phyloP scores from a whole-genome alignment of 1,284 basidiomycete genomes.

The Tilletia caries region DNA sequence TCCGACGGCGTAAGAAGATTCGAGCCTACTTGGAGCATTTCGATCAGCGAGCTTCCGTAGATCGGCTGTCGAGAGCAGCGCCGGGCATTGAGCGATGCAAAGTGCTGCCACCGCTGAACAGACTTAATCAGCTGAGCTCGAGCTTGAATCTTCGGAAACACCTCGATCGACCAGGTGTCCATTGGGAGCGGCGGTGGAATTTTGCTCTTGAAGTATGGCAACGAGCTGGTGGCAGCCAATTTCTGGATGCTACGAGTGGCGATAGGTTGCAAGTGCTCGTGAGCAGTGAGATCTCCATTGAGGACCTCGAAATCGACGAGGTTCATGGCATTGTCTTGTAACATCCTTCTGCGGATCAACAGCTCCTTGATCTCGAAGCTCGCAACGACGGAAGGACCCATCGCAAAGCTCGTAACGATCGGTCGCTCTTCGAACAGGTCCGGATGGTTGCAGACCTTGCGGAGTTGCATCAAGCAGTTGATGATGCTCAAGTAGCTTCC shows the following conservation, averaged over 20 bases:
- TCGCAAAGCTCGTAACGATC: constrained; percentile 85
- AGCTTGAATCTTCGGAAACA: constrained; percentile 65
- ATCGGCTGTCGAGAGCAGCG: constrained; percentile 67
- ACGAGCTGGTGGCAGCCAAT: constrained; percentile 70
- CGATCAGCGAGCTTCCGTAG: constrained; percentile 58
- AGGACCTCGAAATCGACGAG: constrained; percentile 66
- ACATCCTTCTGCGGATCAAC: constrained; percentile 70
- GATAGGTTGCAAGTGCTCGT: constrained; percentile 59
- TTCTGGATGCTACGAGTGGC: constrained; percentile 61
- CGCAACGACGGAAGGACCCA: constrained; percentile 73
- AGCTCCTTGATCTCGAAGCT: constrained; percentile 86
- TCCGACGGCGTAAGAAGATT: constrained; percentile 57
- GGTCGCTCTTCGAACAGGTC: constrained; percentile 92
- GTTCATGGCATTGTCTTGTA: constrained; percentile 59
- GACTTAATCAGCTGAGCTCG: constrained; percentile 62
- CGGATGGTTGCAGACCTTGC: constrained; percentile 76
- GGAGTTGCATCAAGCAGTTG: constrained; percentile 93
- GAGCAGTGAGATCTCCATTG: constrained; percentile 62
- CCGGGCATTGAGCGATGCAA: constrained; percentile 71
- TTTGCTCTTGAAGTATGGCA: constrained; percentile 64
- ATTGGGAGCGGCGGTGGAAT: constrained; percentile 62
- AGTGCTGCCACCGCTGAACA: constrained; percentile 67
- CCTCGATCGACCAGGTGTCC: constrained; percentile 72
- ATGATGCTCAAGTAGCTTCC: constrained; percentile 79
- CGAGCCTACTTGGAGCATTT: constrained; percentile 41